Percentiles rank a stretch among this genome's conserved stretches.
These are phyloP conservation scores for Zygosaccharomyces bailii DNA, from an alignment of 805 yeast species.

Conservation along the genomic window DNA sequence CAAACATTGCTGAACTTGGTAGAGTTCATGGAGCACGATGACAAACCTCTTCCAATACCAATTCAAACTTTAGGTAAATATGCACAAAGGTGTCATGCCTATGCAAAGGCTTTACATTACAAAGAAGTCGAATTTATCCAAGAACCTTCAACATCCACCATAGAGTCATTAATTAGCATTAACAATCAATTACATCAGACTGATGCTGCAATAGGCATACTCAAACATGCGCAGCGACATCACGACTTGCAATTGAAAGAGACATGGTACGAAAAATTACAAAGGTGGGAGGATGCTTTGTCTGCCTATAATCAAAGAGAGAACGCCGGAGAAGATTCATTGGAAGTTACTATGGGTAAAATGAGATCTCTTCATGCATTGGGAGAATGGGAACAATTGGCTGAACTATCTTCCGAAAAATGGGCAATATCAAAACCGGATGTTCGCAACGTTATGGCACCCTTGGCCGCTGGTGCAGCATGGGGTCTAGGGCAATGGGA, in stretches of 20 bases:
- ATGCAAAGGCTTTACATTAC: slow-evolving; percentile 94
- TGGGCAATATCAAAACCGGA: slow-evolving; percentile 78
- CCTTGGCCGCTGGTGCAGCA: slow-evolving; percentile 97
- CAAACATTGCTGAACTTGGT: slow-evolving; percentile 86
- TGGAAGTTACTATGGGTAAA: slow-evolving; percentile 93
- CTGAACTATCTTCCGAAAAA: slow-evolving; percentile 78
- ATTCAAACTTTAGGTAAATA: slow-evolving; percentile 87
- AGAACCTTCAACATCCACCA: slow-evolving; percentile 87
- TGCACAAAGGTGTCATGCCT: slow-evolving; percentile 94
- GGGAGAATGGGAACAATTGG: slow-evolving; percentile 97
- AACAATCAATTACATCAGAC: slow-evolving; percentile 94
- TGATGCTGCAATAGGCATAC: slow-evolving; percentile 96
- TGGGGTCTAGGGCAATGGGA: slow-evolving; percentile 99
- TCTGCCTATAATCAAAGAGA: slow-evolving; percentile 83
- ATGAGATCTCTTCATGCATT: slow-evolving; percentile 97
- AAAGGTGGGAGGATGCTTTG: slow-evolving; percentile 97
- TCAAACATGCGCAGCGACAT: slow-evolving; percentile 89
- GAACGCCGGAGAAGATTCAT: slow-evolving; percentile 50
- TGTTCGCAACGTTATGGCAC: slow-evolving; percentile 80
- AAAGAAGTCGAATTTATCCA: slow-evolving; percentile 92
- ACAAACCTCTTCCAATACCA: slow-evolving; percentile 86
- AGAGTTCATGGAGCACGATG: slow-evolving; percentile 97
- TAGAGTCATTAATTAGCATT: slow-evolving; percentile 86
- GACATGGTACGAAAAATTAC: slow-evolving; percentile 96
- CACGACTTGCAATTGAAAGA: slow-evolving; percentile 90